phyloP scores from a whole-genome alignment of 306 rosid species.

The Abrus pulchellus region DNA sequence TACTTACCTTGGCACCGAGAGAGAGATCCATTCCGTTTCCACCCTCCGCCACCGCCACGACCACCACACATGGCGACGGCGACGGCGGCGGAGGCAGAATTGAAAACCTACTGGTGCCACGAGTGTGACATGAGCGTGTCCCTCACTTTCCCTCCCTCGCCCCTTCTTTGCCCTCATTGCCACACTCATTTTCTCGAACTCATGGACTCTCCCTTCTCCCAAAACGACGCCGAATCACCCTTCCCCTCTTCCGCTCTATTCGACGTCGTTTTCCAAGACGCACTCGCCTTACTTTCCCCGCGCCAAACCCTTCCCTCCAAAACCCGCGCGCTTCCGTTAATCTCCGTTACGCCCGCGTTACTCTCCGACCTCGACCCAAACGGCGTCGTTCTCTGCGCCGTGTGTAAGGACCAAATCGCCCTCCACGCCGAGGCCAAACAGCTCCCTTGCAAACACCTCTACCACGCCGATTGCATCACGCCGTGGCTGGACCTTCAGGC shows the following conservation, averaged over 20 bases:
- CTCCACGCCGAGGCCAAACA: constrained; percentile 63
- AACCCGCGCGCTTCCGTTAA: neutral
- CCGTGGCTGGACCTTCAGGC: constrained; percentile 78
- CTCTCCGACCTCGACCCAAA: constrained; percentile 52
- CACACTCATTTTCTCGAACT: constrained; percentile 78
- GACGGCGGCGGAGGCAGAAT: constrained; percentile 38
- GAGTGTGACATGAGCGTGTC: constrained; percentile 93
- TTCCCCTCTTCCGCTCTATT: neutral
- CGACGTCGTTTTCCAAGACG: constrained; percentile 49
- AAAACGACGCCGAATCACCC: constrained; percentile 47
- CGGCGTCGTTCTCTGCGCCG: constrained; percentile 69
- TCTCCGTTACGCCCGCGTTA: constrained; percentile 57
- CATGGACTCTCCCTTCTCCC: constrained; percentile 70
- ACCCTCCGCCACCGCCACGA: constrained; percentile 23
- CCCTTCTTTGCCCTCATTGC: constrained; percentile 75
- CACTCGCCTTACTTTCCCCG: constrained; percentile 33
- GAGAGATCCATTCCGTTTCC: neutral
- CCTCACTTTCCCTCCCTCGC: constrained; percentile 42
- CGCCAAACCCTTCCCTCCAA: neutral
- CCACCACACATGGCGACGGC: constrained; percentile 13
- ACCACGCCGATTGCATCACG: constrained; percentile 81
- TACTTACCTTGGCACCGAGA: neutral
- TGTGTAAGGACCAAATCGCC: constrained; percentile 69
- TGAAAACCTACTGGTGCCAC: constrained; percentile 89
- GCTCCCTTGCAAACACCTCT: constrained; percentile 81